Evolutionary conservation across 805 yeast genomes (phyloP), one percentile per base, ranked within the genome.

Genomic region (Metschnikowia amazonensis): DNA sequence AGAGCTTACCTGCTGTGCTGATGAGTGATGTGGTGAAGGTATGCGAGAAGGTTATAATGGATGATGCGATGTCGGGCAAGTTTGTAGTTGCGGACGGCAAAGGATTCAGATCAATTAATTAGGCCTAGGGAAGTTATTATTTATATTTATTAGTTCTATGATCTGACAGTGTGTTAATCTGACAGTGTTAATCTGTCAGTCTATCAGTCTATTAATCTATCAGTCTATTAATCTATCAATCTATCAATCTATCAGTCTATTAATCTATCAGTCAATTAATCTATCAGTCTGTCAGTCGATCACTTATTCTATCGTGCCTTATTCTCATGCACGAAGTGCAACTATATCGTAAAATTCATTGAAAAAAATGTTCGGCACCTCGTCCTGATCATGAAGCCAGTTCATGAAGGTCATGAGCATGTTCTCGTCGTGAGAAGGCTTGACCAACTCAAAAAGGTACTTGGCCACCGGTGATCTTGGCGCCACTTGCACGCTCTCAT

Each of bases 21-120:
- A 45, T 69, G 39, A 53, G 53, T 2, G 51, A 38, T 9, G 75
- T 69, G n/a, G 64, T 63, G 3, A 48, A 59, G 2, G 30, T 45
- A 2, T 48, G 53, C 36, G 53, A 45, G 21, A 41, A 40, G 25
- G 48, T 44, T 3, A 29, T 54, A 7, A 16, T 39, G 20, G 55
- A 52, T 31, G 57, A 58, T n/a, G 49, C 53, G 1, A 37, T 62
- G n/a, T 69, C 69, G 50, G 74, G 75, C 2, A 51, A 65, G 51
- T 58, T 62, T 42, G 42, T 66, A 4, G 47, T 52, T 11, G 53
- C 61, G 7, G 63, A 56, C 18, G 58, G 53, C 11, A 24, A 36
- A 10, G 49, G 49, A 8, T 43, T 31, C 29, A 29, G 47, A 13
- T 28, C 40, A 9, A 21, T 34, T 5, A 31, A 38, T 7, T 36